Evolutionary conservation across 139 green algal species (phyloP), one percentile per base, ranked within the genome.

Genomic region (Chlamydomonas schloesseri): DNA sequence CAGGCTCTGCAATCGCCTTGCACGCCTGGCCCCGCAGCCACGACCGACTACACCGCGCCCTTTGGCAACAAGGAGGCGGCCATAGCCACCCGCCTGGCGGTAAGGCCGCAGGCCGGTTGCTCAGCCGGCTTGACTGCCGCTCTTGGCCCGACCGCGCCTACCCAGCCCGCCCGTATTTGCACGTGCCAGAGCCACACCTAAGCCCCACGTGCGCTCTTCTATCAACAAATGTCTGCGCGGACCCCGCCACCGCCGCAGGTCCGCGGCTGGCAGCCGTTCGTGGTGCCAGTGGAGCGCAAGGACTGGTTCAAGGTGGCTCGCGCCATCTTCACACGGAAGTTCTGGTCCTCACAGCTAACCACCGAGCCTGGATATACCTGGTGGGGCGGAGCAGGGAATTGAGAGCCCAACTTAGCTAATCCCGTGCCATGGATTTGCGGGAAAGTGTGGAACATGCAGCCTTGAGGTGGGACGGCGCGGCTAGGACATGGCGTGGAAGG

Each of bases 281-380:
- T 94, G 31, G 73, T 93, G 71, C 90, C 86, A 13, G 50, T 94
- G 36, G 69, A 89, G 60, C 86, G 91, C 13, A 88, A 90, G 46
- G 90, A 93, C 58, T 95, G 93, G 93, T 89, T 95, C 77, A 60
- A 81, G 23, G 93, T 95, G 50, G 92, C 88, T 14, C 46, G 81
- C 3, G 87, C 72, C 28, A 64, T 96, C 28, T 71, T 96, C 8
- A 93, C 90, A 0, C 53, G 87, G 1, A 65, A 69, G 10, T 97
- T 93, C 83, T 97, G 92, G 92, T 75, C 11, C 21, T 42, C 72
- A 18, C 73, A 36, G 0, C 91, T 91, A 69, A 95, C 90, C 33
- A 93, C 90, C 0, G 28, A 91, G 37, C 94, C 90, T 23, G 91
- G 77, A 3, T 94, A 95, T 81, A 87, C 82, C 6, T 91, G 82